Conservation (phyloP, 768 basidiomycete species). For the Leucosporidium creatinivorum region DNA sequence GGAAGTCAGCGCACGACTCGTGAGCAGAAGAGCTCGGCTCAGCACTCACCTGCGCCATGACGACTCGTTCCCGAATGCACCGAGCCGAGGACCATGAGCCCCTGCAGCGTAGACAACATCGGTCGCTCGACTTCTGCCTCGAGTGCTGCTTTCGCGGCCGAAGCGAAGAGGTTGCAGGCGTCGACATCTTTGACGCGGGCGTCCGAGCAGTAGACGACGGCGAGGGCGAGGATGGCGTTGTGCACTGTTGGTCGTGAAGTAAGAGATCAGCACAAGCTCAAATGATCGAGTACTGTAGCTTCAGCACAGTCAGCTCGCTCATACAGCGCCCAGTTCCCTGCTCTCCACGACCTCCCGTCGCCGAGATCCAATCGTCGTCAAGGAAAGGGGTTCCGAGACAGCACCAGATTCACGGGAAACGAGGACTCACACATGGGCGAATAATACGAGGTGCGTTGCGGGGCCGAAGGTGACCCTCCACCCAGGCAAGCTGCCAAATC, state of each 20-base stretch:
- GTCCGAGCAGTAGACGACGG: conserved; percentile 18
- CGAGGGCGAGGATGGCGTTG: conserved; percentile 26
- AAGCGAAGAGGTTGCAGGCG: neutral
- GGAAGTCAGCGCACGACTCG: too few relatives aligned
- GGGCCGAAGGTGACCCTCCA: neutral
- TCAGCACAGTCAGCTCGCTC: too few relatives aligned
- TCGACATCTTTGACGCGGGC: neutral
- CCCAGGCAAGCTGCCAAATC: conserved; percentile 1
- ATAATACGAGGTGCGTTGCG: conserved; percentile 15
- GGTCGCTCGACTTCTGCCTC: conserved; percentile 29
- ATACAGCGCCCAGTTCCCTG: too few relatives aligned
- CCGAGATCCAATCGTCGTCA: too few relatives aligned
- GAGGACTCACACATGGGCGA: conserved; percentile 11
- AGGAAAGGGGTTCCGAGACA: too few relatives aligned
- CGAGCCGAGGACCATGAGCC: conserved; percentile 25
- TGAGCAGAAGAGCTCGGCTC: too few relatives aligned
- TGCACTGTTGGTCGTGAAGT: neutral
- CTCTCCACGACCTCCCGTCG: too few relatives aligned
- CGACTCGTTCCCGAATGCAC: conserved; percentile 16
- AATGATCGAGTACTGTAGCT: too few relatives aligned
- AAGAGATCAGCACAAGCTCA: too few relatives aligned
- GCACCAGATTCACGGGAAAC: too few relatives aligned
- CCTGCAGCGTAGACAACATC: conserved; percentile 20
- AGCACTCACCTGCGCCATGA: neutral
- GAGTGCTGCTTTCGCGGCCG: conserved; percentile 8